Conservation (phyloP, 768 basidiomycete genomes). For the Suillus sp. region DNA sequence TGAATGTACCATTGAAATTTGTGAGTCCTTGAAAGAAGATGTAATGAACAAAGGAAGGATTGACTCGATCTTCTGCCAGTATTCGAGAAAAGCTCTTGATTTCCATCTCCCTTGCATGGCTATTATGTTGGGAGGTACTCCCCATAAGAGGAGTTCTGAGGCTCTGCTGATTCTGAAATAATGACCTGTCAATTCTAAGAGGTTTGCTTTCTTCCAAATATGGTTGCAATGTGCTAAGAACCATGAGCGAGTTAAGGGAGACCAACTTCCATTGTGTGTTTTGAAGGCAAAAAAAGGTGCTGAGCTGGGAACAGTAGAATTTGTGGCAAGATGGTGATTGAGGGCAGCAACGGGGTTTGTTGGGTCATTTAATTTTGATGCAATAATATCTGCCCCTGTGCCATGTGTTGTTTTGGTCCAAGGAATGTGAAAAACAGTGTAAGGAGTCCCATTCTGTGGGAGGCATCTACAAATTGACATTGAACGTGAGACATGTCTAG, state of each 20-base stretch:
- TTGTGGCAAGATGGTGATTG: background rate
- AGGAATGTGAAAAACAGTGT: fast-evolving
- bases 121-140: constrained; percentile 35
- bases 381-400: fast-evolving
- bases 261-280: background rate
- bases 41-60: constrained; percentile 22
- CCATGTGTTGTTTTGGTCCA: background rate
- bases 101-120: constrained; percentile 33
- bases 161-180: constrained; percentile 31
- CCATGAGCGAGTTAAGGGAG: background rate
- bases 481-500: fast-evolving
- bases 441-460: too few species aligned
- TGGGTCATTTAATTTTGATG: background rate
- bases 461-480: too few species aligned
- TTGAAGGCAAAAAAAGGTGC: background rate
- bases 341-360: background rate
- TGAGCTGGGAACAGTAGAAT: background rate
- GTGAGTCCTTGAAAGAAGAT: too few species aligned
- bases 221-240: background rate
- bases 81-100: constrained; percentile 30
- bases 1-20: too few species aligned
- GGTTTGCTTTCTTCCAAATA: background rate
- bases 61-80: constrained; percentile 30
- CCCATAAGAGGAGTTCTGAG: constrained; percentile 31
- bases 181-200: constrained; percentile 20